A percentile compares a stretch with the other conserved stretches of the same genome.
Conservation (phyloP, 257 asterid species). For the Galeopsis tetrahit region DNA sequence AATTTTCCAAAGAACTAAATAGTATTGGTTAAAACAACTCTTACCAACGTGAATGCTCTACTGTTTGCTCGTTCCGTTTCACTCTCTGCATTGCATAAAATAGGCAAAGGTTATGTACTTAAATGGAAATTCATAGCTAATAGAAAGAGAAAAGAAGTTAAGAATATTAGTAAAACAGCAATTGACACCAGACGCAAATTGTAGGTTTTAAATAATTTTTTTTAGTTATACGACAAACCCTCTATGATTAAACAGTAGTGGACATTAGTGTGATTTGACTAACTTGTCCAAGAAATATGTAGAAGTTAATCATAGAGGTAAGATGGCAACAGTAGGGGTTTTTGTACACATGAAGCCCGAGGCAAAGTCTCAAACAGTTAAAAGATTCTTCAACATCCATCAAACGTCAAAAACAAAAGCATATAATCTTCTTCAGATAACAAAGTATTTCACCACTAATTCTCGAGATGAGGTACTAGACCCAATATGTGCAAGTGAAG, state of each 20-base stretch:
- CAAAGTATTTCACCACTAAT: background rate
- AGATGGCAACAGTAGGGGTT: background rate
- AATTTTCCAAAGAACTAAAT: conserved; percentile 20
- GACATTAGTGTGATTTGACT: conserved; percentile 22
- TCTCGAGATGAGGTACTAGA: conserved; percentile 17
- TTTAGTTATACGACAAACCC: conserved; percentile 1
- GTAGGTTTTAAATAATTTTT: background rate
- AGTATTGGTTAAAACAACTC: conserved; percentile 27
- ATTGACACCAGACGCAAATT: conserved; percentile 11
- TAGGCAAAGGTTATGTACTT: conserved; percentile 1
- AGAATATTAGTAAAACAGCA: conserved; percentile 11
- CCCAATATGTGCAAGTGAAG: background rate
- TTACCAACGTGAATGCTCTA: conserved; percentile 64
- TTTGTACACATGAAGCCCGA: background rate
- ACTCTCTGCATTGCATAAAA: conserved; percentile 55
- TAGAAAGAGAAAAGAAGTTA: conserved; percentile 1
- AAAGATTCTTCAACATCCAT: conserved; percentile 3
- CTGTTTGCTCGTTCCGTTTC: conserved; percentile 48
- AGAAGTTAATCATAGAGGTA: background rate
- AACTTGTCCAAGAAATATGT: background rate
- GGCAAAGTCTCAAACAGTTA: background rate
- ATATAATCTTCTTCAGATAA: background rate
- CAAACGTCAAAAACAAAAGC: background rate
- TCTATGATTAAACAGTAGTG: conserved; percentile 1
- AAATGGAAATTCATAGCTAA: background rate